phyloP scores from a whole-genome alignment of 805 yeast species.

The Candida succiphila region DNA sequence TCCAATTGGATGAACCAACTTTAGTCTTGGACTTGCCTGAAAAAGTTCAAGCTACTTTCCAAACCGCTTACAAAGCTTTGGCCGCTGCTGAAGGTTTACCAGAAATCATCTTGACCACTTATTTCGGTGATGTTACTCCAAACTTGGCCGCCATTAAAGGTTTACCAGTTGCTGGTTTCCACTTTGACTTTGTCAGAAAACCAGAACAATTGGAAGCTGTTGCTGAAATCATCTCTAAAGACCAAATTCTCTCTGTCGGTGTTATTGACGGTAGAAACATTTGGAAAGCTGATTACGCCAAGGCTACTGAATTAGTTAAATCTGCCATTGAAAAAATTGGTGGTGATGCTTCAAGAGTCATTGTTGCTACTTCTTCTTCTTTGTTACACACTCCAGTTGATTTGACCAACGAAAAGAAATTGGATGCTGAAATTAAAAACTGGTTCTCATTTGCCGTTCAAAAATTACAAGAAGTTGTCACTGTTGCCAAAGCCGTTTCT shows the following conservation, averaged over 20 bases:
- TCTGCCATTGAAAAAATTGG: conserved; percentile 82
- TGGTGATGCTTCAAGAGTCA: conserved; percentile 70
- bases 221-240: conserved; percentile 48
- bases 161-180: conserved; percentile 91
- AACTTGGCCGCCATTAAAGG: conserved; percentile 82
- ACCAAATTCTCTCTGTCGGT: conserved; percentile 90
- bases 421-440: conserved; percentile 85
- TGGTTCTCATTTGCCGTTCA: conserved; percentile 99
- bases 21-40: conserved; percentile 89
- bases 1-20: conserved; percentile 97
- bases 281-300: conserved; percentile 94
- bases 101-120: conserved; percentile 76
- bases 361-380: conserved; percentile 93
- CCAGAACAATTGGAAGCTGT: conserved; percentile 94
- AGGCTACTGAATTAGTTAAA: conserved; percentile 74
- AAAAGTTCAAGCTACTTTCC: conserved; percentile 75
- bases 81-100: conserved; percentile 63
- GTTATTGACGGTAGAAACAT: conserved; percentile 98
- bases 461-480: conserved; percentile 86
- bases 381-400: conserved; percentile 98
- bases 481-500: conserved; percentile 78
- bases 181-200: conserved; percentile 91
- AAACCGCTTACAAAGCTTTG: conserved; percentile 75
- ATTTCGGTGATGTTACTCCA: conserved; percentile 98
- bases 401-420: conserved; percentile 83